Percentiles rank a stretch among this genome's conserved stretches.
phyloP scores from a whole-genome alignment of 2,329 filamentous ascomycete genomes.

The Ophiostoma ulmi region DNA sequence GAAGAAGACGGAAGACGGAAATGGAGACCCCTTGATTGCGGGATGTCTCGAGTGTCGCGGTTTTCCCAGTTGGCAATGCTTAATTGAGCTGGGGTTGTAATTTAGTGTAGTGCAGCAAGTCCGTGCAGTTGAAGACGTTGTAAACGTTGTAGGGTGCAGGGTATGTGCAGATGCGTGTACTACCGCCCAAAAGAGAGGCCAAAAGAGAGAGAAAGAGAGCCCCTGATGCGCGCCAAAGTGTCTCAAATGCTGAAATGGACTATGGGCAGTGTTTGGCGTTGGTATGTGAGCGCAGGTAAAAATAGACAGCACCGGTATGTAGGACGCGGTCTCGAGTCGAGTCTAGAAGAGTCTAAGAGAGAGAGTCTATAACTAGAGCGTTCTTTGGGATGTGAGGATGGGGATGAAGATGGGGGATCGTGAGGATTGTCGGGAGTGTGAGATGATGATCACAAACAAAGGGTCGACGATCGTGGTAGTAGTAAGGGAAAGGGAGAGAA shows the following conservation, averaged over 20 bases:
- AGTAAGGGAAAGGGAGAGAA: background rate
- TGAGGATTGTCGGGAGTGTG: background rate
- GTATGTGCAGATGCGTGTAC: background rate
- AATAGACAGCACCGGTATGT: background rate
- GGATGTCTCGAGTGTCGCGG: background rate
- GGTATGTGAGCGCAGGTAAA: background rate
- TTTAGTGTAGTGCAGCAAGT: background rate
- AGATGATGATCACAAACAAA: background rate
- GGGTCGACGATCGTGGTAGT: background rate
- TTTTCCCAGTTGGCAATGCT: background rate
- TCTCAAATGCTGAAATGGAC: constrained; percentile 7
- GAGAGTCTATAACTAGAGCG: background rate
- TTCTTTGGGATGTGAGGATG: background rate
- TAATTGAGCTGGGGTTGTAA: background rate
- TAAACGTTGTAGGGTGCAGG: background rate
- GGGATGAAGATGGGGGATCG: background rate
- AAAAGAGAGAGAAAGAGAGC: background rate
- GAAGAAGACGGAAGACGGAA: background rate
- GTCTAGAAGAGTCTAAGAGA: background rate
- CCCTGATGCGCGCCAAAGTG: constrained; percentile 11
- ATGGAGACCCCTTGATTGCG: constrained; percentile 11
- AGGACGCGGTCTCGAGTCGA: background rate
- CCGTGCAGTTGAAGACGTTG: background rate
- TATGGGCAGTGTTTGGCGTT: constrained; percentile 7
- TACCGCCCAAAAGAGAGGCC: background rate